A percentile compares a stretch with the other conserved stretches of the same genome.
Conservation (phyloP, 441 rosid genomes). For the Bocquillonia castaneifolia region DNA sequence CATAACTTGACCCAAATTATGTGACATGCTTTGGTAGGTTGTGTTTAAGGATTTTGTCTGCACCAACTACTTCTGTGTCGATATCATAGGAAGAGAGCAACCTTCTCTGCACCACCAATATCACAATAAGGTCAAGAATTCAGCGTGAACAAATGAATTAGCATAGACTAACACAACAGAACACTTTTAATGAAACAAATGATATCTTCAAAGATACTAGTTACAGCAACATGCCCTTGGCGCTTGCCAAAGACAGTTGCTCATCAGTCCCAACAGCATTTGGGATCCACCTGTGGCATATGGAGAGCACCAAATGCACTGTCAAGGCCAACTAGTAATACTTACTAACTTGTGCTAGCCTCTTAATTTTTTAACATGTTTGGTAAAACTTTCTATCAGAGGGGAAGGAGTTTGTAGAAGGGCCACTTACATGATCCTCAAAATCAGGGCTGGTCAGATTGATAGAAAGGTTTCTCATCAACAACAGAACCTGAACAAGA, state of each 20-base stretch:
- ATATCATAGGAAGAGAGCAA: slow-evolving; percentile 68
- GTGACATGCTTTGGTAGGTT: slow-evolving; percentile 34
- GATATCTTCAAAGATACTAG: not conserved
- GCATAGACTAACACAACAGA: not conserved
- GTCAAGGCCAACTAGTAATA: not conserved
- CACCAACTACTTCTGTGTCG: slow-evolving; percentile 35
- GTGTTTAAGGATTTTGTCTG: slow-evolving; percentile 26
- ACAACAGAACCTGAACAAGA: slow-evolving; percentile 53
- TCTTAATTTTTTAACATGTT: slow-evolving; percentile 31
- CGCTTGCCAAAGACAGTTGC: not conserved
- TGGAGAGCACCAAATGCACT: slow-evolving; percentile 7
- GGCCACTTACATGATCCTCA: slow-evolving; percentile 70
- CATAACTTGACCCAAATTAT: slow-evolving; percentile 25
- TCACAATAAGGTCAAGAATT: slow-evolving; percentile 1
- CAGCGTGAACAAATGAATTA: too few species aligned
- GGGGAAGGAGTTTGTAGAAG: not conserved
- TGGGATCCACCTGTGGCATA: slow-evolving; percentile 1
- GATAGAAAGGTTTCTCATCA: slow-evolving; percentile 82
- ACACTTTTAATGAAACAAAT: not conserved
- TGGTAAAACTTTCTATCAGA: not conserved
- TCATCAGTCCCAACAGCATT: not conserved
- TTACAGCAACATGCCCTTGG: not conserved
- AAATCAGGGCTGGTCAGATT: slow-evolving; percentile 78
- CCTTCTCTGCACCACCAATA: slow-evolving; percentile 57
- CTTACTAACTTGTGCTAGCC: not conserved